These are phyloP conservation scores for Boechera divaricarpa DNA, from an alignment of 345 rosid genomes.

Conservation along the genomic window DNA sequence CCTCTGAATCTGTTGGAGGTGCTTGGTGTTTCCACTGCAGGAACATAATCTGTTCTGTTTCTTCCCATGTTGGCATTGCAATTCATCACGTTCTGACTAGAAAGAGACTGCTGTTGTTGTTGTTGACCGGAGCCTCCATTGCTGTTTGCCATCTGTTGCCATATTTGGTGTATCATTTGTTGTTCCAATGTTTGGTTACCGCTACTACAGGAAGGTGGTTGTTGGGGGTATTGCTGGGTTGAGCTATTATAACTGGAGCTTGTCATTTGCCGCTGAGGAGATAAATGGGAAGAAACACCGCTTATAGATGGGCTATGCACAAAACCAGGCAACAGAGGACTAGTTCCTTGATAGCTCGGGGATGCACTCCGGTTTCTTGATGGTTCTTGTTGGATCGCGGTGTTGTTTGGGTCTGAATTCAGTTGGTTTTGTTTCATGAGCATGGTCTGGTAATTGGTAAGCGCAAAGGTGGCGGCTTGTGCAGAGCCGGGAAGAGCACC, in stretches of 20 bases:
- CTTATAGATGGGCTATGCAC: slow-evolving; percentile 55
- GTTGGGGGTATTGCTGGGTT: slow-evolving; percentile 59
- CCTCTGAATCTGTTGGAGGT: slow-evolving; percentile 84
- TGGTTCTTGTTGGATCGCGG: slow-evolving; percentile 65
- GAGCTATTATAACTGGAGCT: slow-evolving; percentile 53
- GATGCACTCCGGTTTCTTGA: slow-evolving; percentile 67
- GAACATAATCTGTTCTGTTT: slow-evolving; percentile 47
- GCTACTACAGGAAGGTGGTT: slow-evolving; percentile 47
- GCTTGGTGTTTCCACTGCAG: slow-evolving; percentile 45
- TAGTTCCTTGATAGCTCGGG: slow-evolving; percentile 66
- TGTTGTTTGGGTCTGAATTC: slow-evolving; percentile 61
- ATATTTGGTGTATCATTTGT: slow-evolving; percentile 80
- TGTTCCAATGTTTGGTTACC: slow-evolving; percentile 75
- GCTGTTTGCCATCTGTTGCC: slow-evolving; percentile 72
- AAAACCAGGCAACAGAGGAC: slow-evolving; percentile 58
- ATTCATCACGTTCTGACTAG: slow-evolving; percentile 51
- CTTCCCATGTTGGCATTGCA: slow-evolving; percentile 47
- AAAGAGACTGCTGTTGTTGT: slow-evolving; percentile 42
- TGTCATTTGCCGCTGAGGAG: slow-evolving; percentile 64
- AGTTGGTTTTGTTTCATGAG: slow-evolving; percentile 81
- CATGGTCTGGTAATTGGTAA: slow-evolving; percentile 74
- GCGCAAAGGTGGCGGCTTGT: slow-evolving; percentile 82
- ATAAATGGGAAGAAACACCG: slow-evolving; percentile 52
- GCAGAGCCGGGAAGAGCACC: slow-evolving; percentile 76
- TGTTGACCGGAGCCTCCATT: slow-evolving; percentile 42